These are phyloP conservation scores for Amanita phalloides DNA, from an alignment of 768 basidiomycete genomes.

Conservation along the genomic window DNA sequence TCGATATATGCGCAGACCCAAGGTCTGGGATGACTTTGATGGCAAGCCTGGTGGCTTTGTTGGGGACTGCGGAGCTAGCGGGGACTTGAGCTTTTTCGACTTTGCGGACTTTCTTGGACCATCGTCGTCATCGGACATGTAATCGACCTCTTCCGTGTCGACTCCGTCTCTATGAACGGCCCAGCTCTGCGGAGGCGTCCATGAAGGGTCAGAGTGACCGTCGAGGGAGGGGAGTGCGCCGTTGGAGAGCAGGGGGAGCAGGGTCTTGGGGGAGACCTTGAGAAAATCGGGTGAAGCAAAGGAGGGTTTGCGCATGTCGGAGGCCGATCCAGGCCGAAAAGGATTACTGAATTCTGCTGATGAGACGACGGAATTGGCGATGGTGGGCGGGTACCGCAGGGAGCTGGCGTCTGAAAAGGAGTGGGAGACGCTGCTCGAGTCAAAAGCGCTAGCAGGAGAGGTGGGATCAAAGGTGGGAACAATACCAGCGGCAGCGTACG, in stretches of 20 bases:
- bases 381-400: slow-evolving; percentile 10
- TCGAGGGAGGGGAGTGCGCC: not conserved
- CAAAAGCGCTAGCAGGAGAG: slow-evolving; percentile 34
- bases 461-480: not conserved
- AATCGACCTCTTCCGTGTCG: slow-evolving; percentile 24
- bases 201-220: slow-evolving; percentile 20
- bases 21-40: not conserved
- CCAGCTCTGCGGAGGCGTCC: slow-evolving; percentile 76
- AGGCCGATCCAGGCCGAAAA: slow-evolving; percentile 21
- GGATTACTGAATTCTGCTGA: slow-evolving; percentile 31
- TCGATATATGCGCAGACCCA: slow-evolving; percentile 41
- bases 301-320: slow-evolving; percentile 17
- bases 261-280: slow-evolving; percentile 45
- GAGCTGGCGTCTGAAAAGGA: slow-evolving; percentile 20
- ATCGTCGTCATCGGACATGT: slow-evolving; percentile 32
- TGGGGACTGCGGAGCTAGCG: not conserved
- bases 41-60: not conserved
- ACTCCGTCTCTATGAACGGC: slow-evolving; percentile 44
- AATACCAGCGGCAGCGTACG: slow-evolving; percentile 13
- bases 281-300: slow-evolving; percentile 17
- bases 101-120: slow-evolving; percentile 3
- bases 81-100: not conserved
- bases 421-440: slow-evolving; percentile 21
- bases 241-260: slow-evolving; percentile 11
- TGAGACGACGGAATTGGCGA: slow-evolving; percentile 2